A percentile compares a stretch with the other conserved stretches of the same genome.
Conservation (phyloP, 148 eudicot genomes). For the Camellia granthamiana region DNA sequence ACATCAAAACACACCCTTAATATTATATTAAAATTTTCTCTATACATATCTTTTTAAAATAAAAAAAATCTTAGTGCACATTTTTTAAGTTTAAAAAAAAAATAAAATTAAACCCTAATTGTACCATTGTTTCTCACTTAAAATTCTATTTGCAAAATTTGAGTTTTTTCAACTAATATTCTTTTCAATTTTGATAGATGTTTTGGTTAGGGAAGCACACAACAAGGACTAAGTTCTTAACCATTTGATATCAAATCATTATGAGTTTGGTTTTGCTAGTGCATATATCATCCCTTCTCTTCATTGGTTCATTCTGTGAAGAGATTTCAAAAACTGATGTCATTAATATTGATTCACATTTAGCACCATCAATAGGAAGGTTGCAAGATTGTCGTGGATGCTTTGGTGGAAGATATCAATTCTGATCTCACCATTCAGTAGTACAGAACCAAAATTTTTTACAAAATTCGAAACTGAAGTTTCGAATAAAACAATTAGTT, state of each 20-base stretch:
- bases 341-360: conserved; percentile 36
- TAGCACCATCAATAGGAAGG: conserved; percentile 25
- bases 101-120: too few species aligned
- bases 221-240: not conserved
- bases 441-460: too few species aligned
- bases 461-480: too few species aligned
- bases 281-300: conserved; percentile 15
- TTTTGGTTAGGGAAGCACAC: not conserved
- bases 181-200: not conserved
- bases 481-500: too few species aligned
- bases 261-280: conserved; percentile 21
- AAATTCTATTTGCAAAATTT: not conserved
- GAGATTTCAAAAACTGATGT: conserved; percentile 15
- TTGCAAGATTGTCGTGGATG: conserved; percentile 43
- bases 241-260: not conserved
- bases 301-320: conserved; percentile 14
- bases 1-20: too few species aligned
- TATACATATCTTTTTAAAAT: too few species aligned
- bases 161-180: not conserved
- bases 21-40: too few species aligned
- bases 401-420: conserved; percentile 47
- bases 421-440: conserved; percentile 31
- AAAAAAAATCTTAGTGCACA: too few species aligned
- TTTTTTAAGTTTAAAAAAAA: too few species aligned
- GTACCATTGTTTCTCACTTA: too few species aligned